Evolutionary conservation across 306 rosid genomes (phyloP), one percentile per base, ranked within the genome.

Genomic region (Dalbergia oliveri): DNA sequence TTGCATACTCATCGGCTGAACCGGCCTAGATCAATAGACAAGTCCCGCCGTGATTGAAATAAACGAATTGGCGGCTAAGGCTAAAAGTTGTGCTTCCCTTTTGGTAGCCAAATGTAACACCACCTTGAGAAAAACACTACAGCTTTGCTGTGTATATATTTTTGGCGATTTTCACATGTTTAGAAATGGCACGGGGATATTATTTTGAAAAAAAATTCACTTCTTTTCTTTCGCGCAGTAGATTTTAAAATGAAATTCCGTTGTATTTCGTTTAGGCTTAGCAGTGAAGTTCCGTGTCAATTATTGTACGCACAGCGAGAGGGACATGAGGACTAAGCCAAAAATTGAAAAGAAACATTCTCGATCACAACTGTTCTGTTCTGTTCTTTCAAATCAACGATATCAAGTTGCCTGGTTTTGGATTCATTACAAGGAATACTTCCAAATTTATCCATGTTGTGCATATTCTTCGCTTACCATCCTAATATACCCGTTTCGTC

Each of bases 1-100:
- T 61, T 79, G 18, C 43, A 41, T 73, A 62, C 64, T 15, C 13
- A n/a, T 2, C 76, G 68, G 5, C 39, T 68, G 16, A 75, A 21
- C 61, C 26, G 12, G 75, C 83, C 79, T 15, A 31, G 13, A 6
- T 57, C 31, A 21, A 5, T 23, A 41, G 4, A 11, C 16, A 50
- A 19, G 33, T 21, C 58, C 19, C 23, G 11, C 13, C 19, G 23
- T 11, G 2, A 64, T 15, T 13, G 37, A 5, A 15, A 54, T 51
- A 54, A 26, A 26, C 31, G 31, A 26, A 26, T 26, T 26, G 31
- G 4, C 21, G 53, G 33, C 31, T 64, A 19, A 34, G 7, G 31
- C 11, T 19, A 49, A 18, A 18, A 21, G 7, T 23, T 34, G 5
- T 57, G 11, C 70, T 61, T 13, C 11, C 15, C 26, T 19, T 51